A percentile compares a stretch with the other conserved stretches of the same genome.
Conservation (phyloP, 2,329 filamentous ascomycete species). For the Ceratocystis cubensis region DNA sequence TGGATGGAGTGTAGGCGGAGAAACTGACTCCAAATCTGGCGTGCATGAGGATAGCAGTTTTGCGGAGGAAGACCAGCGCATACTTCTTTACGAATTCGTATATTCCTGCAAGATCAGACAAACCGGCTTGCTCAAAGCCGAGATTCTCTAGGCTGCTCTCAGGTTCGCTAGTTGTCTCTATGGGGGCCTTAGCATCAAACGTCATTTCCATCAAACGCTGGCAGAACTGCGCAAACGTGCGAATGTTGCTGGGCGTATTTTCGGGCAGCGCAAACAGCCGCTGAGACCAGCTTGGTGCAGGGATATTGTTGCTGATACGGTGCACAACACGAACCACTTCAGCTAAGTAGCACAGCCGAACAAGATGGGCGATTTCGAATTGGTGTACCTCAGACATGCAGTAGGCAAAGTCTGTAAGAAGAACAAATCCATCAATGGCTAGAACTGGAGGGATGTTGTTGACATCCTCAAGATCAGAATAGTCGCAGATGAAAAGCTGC, state of each 20-base stretch:
- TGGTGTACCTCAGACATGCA: constrained; percentile 54
- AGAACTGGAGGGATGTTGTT: constrained; percentile 45
- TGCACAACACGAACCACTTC: constrained; percentile 76
- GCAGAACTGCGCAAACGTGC: constrained; percentile 44
- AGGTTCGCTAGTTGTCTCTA: constrained; percentile 3
- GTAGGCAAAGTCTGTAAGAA: constrained; percentile 67
- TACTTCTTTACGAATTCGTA: constrained; percentile 62
- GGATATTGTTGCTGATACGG: constrained; percentile 44
- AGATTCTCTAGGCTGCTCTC: constrained; percentile 26
- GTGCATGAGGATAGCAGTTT: constrained; percentile 70
- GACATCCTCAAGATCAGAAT: constrained; percentile 30
- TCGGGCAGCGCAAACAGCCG: constrained; percentile 34
- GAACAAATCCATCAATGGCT: constrained; percentile 60
- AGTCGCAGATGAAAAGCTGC: constrained; percentile 20
- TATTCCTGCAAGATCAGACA: constrained; percentile 42
- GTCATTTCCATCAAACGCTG: constrained; percentile 25
- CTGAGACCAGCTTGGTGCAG: constrained; percentile 37
- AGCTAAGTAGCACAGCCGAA: constrained; percentile 77
- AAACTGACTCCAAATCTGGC: constrained; percentile 84
- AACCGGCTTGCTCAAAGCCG: constrained; percentile 43
- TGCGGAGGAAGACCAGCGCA: constrained; percentile 79
- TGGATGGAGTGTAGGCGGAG: constrained; percentile 51
- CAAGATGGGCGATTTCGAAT: constrained; percentile 63
- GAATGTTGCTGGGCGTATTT: constrained; percentile 33
- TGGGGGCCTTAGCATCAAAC: constrained; percentile 15